Evolutionary conservation across 371 early-diverging fungal species (phyloP), one percentile per base, ranked within the genome.

Genomic region (Syncephalastrum racemosum): DNA sequence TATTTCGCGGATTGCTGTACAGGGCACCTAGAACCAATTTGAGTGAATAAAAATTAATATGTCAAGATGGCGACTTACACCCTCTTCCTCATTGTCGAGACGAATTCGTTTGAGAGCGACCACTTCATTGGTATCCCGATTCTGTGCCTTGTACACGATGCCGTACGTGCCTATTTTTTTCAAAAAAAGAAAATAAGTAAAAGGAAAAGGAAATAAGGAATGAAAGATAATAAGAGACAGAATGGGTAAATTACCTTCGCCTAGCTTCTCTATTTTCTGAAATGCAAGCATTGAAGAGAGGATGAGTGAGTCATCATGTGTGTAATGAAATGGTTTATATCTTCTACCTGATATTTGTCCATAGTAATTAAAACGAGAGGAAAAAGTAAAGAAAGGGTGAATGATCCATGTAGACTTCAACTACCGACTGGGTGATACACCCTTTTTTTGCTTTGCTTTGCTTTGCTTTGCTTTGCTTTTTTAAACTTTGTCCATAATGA

Each of bases 61-160:
- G n/a, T 25, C 45, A 15, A 54, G 24, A 48, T 54, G 43, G 42
- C 27, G 40, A 58, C 59, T 55, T 84, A 87, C 90, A 48, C 93
- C 95, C 75, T 98, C 98, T 68, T 92, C 90, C 73, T 99, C 99
- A 61, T 93, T 91, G 58, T 97, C 98, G 58, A 98, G 82, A 19
- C 98, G 88, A 53, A 99, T 93, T 53, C 97, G 90, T 77, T 99
- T 99, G 52, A 99, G 76, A 1, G 99, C 99, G 7, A 99, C 98
- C 4, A 99, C 90, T 68, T 91, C 92, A 61, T 89, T 89, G 10
- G 95, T 94, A 42, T 89, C 91, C 60, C 90, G 80, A 72, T 97
- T 94, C 68, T 91, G 93, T 15, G 98, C 97, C 72, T 97, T 97
- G 79, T 96, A 98, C 1, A 98, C 99, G 50, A 97, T 91, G 52